A percentile compares a stretch with the other conserved stretches of the same genome.
Conservation (phyloP, 192 early-diverging fungal species). For the Coemansia sp. region DNA sequence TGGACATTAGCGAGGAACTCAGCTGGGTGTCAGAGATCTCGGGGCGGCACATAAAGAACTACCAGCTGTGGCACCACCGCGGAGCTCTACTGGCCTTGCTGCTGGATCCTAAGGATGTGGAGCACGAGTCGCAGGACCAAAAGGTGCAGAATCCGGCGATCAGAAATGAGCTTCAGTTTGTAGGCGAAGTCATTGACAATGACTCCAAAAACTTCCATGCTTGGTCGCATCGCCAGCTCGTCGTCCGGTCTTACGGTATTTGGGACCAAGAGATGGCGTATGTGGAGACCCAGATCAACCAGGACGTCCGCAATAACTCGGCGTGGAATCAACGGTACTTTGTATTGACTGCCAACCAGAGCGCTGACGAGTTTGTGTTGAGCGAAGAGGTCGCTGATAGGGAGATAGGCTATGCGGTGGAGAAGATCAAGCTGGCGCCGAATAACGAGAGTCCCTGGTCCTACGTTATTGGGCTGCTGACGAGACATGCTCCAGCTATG, state of each 20-base stretch:
- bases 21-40: slow-evolving; percentile 76
- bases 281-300: slow-evolving; percentile 68
- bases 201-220: slow-evolving; percentile 99
- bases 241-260: slow-evolving; percentile 69
- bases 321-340: slow-evolving; percentile 99
- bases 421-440: slow-evolving; percentile 78
- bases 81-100: slow-evolving; percentile 31
- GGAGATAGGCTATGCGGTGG: slow-evolving; percentile 71
- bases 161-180: slow-evolving; percentile 72
- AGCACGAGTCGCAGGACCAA: slow-evolving; percentile 38
- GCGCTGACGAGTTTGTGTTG: slow-evolving; percentile 44
- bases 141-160: slow-evolving; percentile 38
- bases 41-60: slow-evolving; percentile 83
- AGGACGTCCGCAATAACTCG: slow-evolving; percentile 96
- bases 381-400: slow-evolving; percentile 49
- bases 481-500: slow-evolving; percentile 38
- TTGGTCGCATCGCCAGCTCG: slow-evolving; percentile 98
- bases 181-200: slow-evolving; percentile 66
- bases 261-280: slow-evolving; percentile 84
- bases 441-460: slow-evolving; percentile 94
- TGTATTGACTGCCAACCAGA: slow-evolving; percentile 60
- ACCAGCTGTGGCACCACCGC: slow-evolving; percentile 87
- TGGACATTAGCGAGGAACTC: slow-evolving; percentile 73
- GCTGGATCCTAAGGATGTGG: slow-evolving; percentile 20
- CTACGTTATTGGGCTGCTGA: slow-evolving; percentile 74